These are phyloP conservation scores for Aureobasidium sp. DNA, from an alignment of 2,329 filamentous ascomycete genomes.

Conservation along the genomic window DNA sequence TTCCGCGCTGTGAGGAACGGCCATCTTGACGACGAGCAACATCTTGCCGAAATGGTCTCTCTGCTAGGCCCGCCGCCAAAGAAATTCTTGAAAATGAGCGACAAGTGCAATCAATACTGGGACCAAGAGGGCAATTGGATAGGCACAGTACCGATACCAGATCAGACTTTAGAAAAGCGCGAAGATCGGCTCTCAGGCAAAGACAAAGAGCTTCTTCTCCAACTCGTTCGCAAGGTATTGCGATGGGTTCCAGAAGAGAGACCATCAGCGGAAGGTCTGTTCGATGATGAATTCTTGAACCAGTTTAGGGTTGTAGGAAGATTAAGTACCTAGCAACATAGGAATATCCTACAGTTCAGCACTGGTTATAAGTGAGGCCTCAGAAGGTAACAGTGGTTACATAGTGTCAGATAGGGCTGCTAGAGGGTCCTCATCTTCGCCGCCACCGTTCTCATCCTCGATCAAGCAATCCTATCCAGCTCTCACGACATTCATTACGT, in stretches of 20 bases:
- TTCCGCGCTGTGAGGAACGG: conserved; percentile 25
- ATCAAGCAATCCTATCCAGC: background rate
- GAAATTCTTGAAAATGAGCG: conserved; percentile 31
- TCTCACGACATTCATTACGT: background rate
- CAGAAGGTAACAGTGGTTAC: background rate
- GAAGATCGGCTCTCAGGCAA: conserved; percentile 10
- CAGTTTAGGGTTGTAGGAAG: background rate
- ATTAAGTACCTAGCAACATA: background rate
- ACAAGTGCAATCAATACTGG: conserved; percentile 25
- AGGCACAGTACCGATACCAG: background rate
- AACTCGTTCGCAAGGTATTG: conserved; percentile 31
- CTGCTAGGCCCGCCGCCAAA: conserved; percentile 33
- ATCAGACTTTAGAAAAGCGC: background rate
- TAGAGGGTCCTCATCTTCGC: background rate
- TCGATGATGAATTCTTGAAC: conserved; percentile 22
- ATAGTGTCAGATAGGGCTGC: background rate
- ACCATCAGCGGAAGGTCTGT: conserved; percentile 17
- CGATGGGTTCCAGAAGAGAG: conserved; percentile 31
- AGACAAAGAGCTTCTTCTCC: conserved; percentile 27
- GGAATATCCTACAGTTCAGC: background rate
- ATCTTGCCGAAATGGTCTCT: conserved; percentile 30
- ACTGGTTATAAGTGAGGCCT: background rate
- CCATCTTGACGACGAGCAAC: conserved; percentile 23
- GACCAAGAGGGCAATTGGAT: conserved; percentile 17
- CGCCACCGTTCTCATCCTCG: background rate